Base-by-base conservation (phyloP, 768 basidiomycete species). In the Trichaptum fuscoviolaceum region DNA sequence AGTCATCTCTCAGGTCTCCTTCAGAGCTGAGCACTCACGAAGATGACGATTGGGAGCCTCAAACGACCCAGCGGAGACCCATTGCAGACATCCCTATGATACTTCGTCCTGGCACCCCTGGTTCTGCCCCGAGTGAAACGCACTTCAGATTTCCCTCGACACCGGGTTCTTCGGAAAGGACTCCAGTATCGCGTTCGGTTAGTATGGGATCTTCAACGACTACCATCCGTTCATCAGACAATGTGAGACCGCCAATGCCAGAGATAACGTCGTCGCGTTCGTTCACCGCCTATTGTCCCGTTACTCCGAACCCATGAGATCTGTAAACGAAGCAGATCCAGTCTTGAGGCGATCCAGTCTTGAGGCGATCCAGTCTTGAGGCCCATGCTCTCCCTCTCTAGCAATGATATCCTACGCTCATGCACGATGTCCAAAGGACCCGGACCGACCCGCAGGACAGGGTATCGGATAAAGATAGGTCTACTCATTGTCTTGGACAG, bases 21-120 rank as follows among this genome's bases (percentile, higher is more conserved):
- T 61, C 42, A 20, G 42, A 52, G 15, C 42, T 61, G 59, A 34
- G 59, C 15, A 12, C 23, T 25, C 12, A 20, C 30, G 59, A 61
- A 61, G 25, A 61, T 61, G 59, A 61, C 12, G 59, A 34, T 12
- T 25, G 30, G 30, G 59, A 61, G 59, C 65, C 67, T 68, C 69
- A 71, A 69, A 23, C 69, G 63, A 20, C 64, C 27, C 42, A 70
- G 69, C 65, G 66, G 67, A 25, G 35, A 25, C 58, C 68, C 64
- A 34, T 71, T 66, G 65, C 69, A 69, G 65, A 57, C 63, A 8
- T 59, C 67, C 26, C 70, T 68, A 64, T 61, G 64, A 34, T 65
- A 59, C 24, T 35, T 70, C 36, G 70, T 71, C 65, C 66, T 42
- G 20, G 63, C 62, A 25, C 58, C 65, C 57, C 70, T 69, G 69